These are phyloP conservation scores for Isochrysis galbana DNA, from an alignment of 78 protist genomes.

Conservation along the genomic window DNA sequence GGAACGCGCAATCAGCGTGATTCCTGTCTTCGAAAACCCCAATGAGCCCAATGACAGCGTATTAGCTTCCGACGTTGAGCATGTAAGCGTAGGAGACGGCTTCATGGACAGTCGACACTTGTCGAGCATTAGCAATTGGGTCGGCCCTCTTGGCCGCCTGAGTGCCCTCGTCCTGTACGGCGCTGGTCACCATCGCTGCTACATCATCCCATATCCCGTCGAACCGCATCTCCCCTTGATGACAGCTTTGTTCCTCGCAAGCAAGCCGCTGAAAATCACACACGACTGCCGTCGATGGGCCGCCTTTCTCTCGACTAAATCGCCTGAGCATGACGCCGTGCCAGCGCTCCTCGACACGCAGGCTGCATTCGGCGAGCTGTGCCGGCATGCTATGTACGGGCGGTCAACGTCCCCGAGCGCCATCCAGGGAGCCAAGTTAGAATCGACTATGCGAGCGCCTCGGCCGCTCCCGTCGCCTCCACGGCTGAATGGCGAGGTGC, in stretches of 20 bases:
- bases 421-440: not conserved
- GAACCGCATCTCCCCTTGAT: not conserved
- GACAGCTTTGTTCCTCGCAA: not conserved
- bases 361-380: not conserved
- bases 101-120: no score
- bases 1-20: no score
- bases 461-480: not conserved
- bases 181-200: not conserved
- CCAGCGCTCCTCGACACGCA: not conserved
- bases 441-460: not conserved
- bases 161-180: not conserved
- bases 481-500: not conserved
- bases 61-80: no score
- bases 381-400: not conserved
- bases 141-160: no score
- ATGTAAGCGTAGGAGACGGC: no score
- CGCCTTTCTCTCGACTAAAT: not conserved
- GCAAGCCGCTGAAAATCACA: not conserved
- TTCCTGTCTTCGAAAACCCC: no score
- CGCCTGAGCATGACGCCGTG: not conserved
- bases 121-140: no score
- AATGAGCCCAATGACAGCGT: no score
- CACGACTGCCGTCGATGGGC: not conserved
- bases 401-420: not conserved
- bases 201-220: not conserved